These are phyloP conservation scores for Xylaria sp. DNA, from an alignment of 2,329 filamentous ascomycete genomes.

Conservation along the genomic window DNA sequence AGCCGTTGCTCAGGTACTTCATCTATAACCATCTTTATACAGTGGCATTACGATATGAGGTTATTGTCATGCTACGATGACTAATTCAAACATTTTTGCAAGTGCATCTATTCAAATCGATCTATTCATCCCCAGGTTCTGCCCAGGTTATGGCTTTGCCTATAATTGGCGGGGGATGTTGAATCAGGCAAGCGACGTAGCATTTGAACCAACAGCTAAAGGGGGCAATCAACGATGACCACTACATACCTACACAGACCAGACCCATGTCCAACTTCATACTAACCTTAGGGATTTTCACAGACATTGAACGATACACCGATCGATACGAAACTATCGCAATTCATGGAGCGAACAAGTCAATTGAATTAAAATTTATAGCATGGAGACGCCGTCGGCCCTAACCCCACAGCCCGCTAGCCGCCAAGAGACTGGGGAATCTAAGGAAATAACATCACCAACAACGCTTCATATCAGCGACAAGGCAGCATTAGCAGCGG, in stretches of 20 bases:
- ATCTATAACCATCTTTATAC: too few species aligned
- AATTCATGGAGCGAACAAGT: neutral
- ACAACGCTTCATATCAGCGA: constrained; percentile 23
- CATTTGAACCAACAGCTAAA: neutral
- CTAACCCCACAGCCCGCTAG: neutral
- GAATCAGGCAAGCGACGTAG: neutral
- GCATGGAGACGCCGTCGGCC: neutral
- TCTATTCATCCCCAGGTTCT: neutral
- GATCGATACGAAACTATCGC: neutral
- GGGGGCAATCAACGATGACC: neutral
- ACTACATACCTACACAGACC: neutral
- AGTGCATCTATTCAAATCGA: too few species aligned
- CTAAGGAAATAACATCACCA: neutral
- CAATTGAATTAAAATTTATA: neutral
- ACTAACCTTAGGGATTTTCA: too few species aligned
- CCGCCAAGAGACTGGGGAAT: neutral
- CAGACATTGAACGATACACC: too few species aligned
- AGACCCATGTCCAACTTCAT: neutral
- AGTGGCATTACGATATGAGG: neutral
- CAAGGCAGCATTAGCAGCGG: constrained; percentile 6
- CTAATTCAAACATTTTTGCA: too few species aligned
- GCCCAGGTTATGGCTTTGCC: too few species aligned
- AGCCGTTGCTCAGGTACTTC: too few species aligned
- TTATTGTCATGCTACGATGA: too few species aligned
- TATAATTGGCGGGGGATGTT: neutral